Base-by-base conservation (phyloP, 1,139 yeast species). In the Arxiozyma slooffiae region DNA sequence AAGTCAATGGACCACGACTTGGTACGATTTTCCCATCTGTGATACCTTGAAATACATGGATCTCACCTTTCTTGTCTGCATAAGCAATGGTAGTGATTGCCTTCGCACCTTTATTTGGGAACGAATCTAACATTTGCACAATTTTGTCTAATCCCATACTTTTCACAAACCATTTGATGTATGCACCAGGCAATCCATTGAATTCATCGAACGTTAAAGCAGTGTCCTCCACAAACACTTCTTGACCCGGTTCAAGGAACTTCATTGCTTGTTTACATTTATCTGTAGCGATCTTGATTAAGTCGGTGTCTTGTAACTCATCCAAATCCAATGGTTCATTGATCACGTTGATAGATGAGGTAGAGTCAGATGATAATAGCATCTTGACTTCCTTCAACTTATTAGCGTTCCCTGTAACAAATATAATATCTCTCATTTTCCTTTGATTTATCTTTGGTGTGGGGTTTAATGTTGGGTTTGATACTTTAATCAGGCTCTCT, bases 191-290 rank as follows among this genome's bases (percentile, higher is more conserved):
- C 51, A 94, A 76, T 18, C 81, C 82, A 49, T 85, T 81, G 65
- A 85, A 76, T 1, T 95, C 96, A 51, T 76, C 77, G 67, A 85
- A 94, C 9, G 85, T 88, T 47, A 94, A 76, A 50, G 96, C 90
- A 0, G 98, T 94, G 63, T 94, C 99, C 65, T 94, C 99, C 2
- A 90, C 96, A 50, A 94, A 74, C 0, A 88, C 97, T 0, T 97
- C 94, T 0, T 89, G 90, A 6, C 67, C 61, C 23, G 54, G 50
- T 1, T 70, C 67, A 7, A 78, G 57, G 3, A 74, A 60, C 16
- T 69, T 65, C 2, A 95, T 92, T 1, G 98, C 99, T 39, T 80
- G 73, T 57, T 72, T 69, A 50, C 95, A 90, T 68, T 94, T 94
- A 62, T 82, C 87, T 47, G 73, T 76, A 0, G 96, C 85, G 38